phyloP scores from a whole-genome alignment of 345 rosid genomes.

The Firmiana major region DNA sequence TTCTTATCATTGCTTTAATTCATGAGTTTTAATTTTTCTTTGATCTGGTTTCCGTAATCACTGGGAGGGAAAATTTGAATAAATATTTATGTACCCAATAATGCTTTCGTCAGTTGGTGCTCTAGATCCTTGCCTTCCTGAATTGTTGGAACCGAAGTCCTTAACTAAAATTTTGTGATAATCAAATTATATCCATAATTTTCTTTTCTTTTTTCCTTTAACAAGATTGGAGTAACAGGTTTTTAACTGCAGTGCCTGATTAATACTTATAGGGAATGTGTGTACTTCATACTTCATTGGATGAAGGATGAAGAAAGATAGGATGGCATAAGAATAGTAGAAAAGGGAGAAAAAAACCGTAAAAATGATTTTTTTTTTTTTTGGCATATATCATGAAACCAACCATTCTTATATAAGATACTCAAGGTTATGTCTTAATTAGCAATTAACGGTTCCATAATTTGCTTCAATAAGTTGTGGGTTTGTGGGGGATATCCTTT shows the following conservation, averaged over 20 bases:
- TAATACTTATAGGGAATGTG: not conserved
- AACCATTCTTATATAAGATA: not conserved
- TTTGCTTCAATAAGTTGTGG: not conserved
- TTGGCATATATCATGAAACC: not conserved
- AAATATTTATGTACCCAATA: not conserved
- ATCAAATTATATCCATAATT: not conserved
- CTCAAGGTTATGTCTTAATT: not conserved
- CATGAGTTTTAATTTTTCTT: not conserved
- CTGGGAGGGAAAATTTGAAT: not conserved
- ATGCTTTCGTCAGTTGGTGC: not conserved
- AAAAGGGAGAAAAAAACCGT: not conserved
- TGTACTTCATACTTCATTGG: not conserved
- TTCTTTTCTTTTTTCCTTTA: not conserved
- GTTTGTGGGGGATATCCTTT: not conserved
- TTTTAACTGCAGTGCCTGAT: not conserved
- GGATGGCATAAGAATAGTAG: not conserved
- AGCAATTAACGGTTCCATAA: not conserved
- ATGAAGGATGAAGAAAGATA: not conserved
- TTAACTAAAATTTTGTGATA: not conserved
- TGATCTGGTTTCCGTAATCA: not conserved
- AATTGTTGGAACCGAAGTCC: not conserved
- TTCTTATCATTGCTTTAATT: not conserved
- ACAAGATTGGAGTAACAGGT: not conserved
- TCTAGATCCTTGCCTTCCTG: not conserved
- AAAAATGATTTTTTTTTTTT: not conserved